These are phyloP conservation scores for Globisporangium barbulae DNA, from an alignment of 352 stramenopile genomes.

Conservation along the genomic window DNA sequence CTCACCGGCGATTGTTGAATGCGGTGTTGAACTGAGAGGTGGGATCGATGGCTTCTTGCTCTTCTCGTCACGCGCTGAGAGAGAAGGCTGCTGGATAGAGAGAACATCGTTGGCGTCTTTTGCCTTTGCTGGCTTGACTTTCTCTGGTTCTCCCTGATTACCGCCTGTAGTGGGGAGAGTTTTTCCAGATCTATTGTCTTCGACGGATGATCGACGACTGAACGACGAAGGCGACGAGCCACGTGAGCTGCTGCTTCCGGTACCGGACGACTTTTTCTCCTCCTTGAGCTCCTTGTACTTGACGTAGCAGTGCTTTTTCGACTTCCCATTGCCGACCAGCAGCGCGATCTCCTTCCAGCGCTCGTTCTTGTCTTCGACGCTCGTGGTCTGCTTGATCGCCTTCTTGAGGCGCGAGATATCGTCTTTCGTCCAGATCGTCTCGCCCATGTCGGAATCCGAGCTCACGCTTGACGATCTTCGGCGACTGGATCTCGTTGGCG, in stretches of 20 bases:
- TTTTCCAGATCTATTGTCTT: constrained; percentile 15
- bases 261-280: constrained; percentile 27
- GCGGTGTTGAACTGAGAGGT: background rate
- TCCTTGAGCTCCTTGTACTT: constrained; percentile 86
- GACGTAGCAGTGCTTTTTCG: constrained; percentile 81
- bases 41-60: background rate
- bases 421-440: constrained; percentile 45
- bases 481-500: background rate
- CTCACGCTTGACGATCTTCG: constrained; percentile 21
- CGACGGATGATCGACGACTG: constrained; percentile 11
- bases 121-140: background rate
- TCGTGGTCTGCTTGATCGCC: constrained; percentile 65
- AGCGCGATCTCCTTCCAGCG: constrained; percentile 67
- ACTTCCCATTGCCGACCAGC: constrained; percentile 55
- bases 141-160: background rate
- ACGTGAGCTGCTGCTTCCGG: constrained; percentile 18
- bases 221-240: constrained; percentile 17
- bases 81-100: background rate
- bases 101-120: constrained; percentile 25
- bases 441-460: constrained; percentile 21
- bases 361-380: constrained; percentile 62
- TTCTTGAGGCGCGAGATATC: constrained; percentile 59
- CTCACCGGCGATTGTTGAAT: constrained; percentile 7
- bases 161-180: background rate
- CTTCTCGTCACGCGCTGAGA: background rate